A percentile compares a stretch with the other conserved stretches of the same genome.
Evolutionary conservation across 768 basidiomycete genomes (phyloP).

Genomic region (Lactifluus rugatus): DNA sequence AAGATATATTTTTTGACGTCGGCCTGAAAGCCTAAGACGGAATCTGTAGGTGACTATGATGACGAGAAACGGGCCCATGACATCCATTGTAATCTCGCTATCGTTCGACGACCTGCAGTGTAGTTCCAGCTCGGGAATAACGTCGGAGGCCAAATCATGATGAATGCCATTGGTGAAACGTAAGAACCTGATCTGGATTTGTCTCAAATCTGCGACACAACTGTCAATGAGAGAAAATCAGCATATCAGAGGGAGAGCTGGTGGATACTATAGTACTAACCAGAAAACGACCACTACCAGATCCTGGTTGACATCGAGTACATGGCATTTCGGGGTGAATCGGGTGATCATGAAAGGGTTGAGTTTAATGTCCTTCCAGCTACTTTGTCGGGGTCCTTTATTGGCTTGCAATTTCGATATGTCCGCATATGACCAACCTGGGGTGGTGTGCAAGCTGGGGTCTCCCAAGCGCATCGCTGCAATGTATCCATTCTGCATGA

Average conservation of each 20-base stretch:
- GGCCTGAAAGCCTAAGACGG: constrained; percentile 1
- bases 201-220: constrained; percentile 1
- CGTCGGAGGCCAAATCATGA: neutral
- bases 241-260: neutral
- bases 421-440: constrained; percentile 13
- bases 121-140: neutral
- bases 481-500: too few relatives aligned
- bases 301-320: too few relatives aligned
- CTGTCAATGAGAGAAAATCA: neutral
- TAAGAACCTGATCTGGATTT: neutral
- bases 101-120: constrained; percentile 6
- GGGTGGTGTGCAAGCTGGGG: constrained; percentile 7
- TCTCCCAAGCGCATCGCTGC: constrained; percentile 12
- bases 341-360: neutral
- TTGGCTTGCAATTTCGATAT: too few relatives aligned
- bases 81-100: constrained; percentile 7
- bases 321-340: constrained; percentile 8
- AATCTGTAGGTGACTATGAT: too few relatives aligned
- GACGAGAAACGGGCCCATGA: too few relatives aligned
- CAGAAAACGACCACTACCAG: constrained; percentile 5
- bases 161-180: constrained; percentile 4
- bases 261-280: constrained; percentile 2
- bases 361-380: constrained; percentile 11
- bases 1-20: constrained; percentile 4
- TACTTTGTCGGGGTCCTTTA: neutral